Evolutionary conservation across 768 basidiomycete genomes (phyloP), one percentile per base, ranked within the genome.

Genomic region (Panaeolus cyanescens): DNA sequence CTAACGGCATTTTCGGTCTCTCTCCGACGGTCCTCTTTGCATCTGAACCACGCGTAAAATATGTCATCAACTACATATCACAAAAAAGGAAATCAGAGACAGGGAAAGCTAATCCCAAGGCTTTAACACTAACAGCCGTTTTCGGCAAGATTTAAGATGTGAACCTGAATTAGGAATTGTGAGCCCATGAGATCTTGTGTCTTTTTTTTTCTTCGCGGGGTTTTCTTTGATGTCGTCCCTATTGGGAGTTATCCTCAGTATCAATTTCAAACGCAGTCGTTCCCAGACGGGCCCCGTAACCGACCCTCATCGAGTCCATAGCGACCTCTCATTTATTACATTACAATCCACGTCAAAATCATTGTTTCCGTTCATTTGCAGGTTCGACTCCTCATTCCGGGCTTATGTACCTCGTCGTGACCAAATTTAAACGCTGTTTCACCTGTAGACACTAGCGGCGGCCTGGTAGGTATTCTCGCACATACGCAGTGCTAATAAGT

Each of bases 131-230:
- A 65, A 67, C 65, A 68, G 71, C 73, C 74, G 74, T 71, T 74
- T 74, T 80, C 80, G 81, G 79, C 77, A 78, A 77, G 79, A 81
- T 79, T 70, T 67, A 68, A 66, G 75, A 71, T 80, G 71, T 71
- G 68, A 65, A 66, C 70, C 72, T 64, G 59, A 71, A 77, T 71
- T 64, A 64, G 69, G 66, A 69, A 61, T 62, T 55, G 42, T 42
- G 68, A 73, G 71, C 74, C 67, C 71, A 74, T 71, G 64, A 77
- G 74, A 78, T 78, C 75, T 50, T 5, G 66, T 66, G 70, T 77
- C 71, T 75, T 60, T 31, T 22, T 58, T 60, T 67, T 70, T 70
- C 69, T 71, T 71, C 67, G 69, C 72, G 71, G 73, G 68, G 71
- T 69, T 68, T 70, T 62, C 56, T 69, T 68, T 72, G 65, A 71